Evolutionary conservation across 2,329 filamentous ascomycete species (phyloP), one percentile per base, ranked within the genome.

Genomic region (Cryphonectria parasitica): DNA sequence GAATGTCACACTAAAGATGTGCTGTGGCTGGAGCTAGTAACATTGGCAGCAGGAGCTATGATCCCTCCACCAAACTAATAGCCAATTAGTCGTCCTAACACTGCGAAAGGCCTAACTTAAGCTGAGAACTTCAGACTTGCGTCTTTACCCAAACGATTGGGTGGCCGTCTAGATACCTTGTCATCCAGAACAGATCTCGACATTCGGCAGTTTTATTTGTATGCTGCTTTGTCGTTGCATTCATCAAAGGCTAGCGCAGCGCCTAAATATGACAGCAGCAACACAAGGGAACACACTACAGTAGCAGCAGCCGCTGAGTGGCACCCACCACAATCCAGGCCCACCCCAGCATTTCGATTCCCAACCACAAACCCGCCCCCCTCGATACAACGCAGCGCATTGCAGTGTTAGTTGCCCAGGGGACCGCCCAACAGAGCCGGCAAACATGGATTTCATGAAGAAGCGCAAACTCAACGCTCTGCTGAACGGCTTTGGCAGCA

Each of bases 391-490:
- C 64, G 31, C 54, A 34, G 36, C 49, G 15, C 31, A n/a, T 49
- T n/a, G 19, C 45, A 49, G 45, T 49, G 45, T 52, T 56, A 64
- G 45, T 39, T 66, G 64, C 64, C 64, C 41, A 45, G 63, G 63
- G 43, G 64, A 54, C 49, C 22, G 19, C 45, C 49, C 45, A 39
- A n/a, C 8, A 31, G 31, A 39, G 19, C 64, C 31, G 34, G 45
- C 25, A 58, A 54, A 68, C 65, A 72, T 72, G 71, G 71, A 72
- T 56, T 68, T 72, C 45, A 45, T 61, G 31, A 93, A 91, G n/a
- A 95, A 95, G 82, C 88, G 92, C 75, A 95, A 95, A 80, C 94
- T 95, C 83, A 92, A 94, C 80, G 87, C 88, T 76, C 85, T 94
- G 22, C 84, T 95, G 39, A 91, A 94, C 77, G 84, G 88, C 74